Base-by-base conservation (phyloP, 176 grass and related monocot genomes). In the Avena eriantha region DNA sequence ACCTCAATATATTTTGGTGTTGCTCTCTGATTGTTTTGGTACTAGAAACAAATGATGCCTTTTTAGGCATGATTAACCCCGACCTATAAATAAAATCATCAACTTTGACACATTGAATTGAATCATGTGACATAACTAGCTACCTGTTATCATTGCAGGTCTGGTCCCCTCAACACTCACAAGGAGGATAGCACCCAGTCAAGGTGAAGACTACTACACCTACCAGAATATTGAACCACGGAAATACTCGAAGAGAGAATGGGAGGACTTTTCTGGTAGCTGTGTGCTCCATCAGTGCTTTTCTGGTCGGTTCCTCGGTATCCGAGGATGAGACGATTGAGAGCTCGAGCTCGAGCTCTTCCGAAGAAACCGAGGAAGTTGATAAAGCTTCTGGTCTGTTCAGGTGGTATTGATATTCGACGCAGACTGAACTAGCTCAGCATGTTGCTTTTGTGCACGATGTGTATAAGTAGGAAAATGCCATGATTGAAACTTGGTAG, bases 171-270 rank as follows among this genome's bases (percentile, higher is more conserved):
- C 86, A 51, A 47, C 86, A 43, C 69, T 91, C 47, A 21, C 50
- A 29, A 92, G 69, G 54, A 92, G 80, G 56, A 63, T 22, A 14
- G 46, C 29, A 71, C 80, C 73, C 33, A 34, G 69, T 59, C 76
- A 14, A 82, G 84, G 94, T 4, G 73, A 92, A 83, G 90, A 94
- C 43, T 77, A 96, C 82, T 98, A 94, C 9, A 96, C 90, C 45
- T 96, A 88, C 84, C 96, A 98, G 53, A 90, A 91, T 34, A 86
- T 93, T 58, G 82, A 88, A 53, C 85, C 73, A 18, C 63, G 86
- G 6, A 94, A 94, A 77, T 96, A 92, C 58, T 91, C 96, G 0
- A 88, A 94, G 82, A 41, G 90, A 82, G 93, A 98, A 82, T 98
- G 96, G 96, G 79, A 90, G 18, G 85, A 95, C 7, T 96, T 98